These are phyloP conservation scores for Fusarium virguliforme DNA, from an alignment of 2,329 filamentous ascomycete genomes.

Conservation along the genomic window DNA sequence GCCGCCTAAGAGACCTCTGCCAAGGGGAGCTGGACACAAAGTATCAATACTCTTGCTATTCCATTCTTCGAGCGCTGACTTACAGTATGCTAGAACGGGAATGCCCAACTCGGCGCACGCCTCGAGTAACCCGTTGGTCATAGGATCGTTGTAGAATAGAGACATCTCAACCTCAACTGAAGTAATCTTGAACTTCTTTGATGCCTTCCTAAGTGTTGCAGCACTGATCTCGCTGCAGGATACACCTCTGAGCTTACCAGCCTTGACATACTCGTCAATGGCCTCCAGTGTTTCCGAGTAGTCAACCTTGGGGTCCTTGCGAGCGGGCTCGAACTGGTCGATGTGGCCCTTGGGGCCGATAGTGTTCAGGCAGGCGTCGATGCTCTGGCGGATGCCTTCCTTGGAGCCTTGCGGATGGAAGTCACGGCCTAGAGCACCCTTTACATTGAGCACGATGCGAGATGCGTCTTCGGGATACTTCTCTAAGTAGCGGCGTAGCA, in stretches of 20 bases:
- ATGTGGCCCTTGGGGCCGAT: conserved; percentile 63
- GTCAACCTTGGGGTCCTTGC: conserved; percentile 68
- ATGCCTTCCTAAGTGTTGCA: conserved; percentile 62
- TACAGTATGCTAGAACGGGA: conserved; percentile 76
- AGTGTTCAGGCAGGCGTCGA: conserved; percentile 68
- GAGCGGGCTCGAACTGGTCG: conserved; percentile 72
- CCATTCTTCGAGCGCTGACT: conserved; percentile 29
- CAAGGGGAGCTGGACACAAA: conserved; percentile 64
- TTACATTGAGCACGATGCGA: conserved; percentile 73
- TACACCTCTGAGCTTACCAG: conserved; percentile 65
- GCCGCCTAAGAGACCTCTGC: conserved; percentile 67
- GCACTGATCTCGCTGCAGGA: conserved; percentile 64
- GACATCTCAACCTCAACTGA: conserved; percentile 68
- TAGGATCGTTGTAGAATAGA: conserved; percentile 61
- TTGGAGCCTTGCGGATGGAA: conserved; percentile 65
- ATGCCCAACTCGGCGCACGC: conserved; percentile 75
- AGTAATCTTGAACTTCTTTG: conserved; percentile 59
- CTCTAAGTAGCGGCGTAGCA: conserved; percentile 73
- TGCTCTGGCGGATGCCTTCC: conserved; percentile 66
- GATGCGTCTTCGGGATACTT: conserved; percentile 73
- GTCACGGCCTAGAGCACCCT: conserved; percentile 65
- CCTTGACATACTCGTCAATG: conserved; percentile 63
- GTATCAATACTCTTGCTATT: too few species aligned
- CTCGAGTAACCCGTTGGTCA: conserved; percentile 64
- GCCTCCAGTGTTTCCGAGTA: conserved; percentile 62